Evolutionary conservation across 2,329 filamentous ascomycete genomes (phyloP).

Genomic region (Scorias spongiosa): DNA sequence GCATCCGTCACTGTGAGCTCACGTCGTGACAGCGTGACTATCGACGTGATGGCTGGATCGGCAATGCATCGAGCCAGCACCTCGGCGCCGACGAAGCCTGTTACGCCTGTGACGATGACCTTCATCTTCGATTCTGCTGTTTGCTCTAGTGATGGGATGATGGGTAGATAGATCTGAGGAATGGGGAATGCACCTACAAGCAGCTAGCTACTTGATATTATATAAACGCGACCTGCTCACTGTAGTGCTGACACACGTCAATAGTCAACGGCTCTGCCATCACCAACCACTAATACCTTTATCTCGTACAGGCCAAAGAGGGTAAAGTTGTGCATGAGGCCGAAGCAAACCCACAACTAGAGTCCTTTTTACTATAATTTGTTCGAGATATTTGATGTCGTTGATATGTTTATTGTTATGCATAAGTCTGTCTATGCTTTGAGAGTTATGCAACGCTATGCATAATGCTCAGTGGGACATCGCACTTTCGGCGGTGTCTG

Average conservation of each 20-base stretch:
- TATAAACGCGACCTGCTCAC: neutral
- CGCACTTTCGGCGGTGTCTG: too few species aligned
- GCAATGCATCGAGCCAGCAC: constrained; percentile 35
- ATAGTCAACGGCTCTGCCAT: neutral
- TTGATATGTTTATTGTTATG: too few species aligned
- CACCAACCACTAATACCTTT: neutral
- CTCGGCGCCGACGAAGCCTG: constrained; percentile 38
- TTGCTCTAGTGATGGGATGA: neutral
- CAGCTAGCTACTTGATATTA: neutral
- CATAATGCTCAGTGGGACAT: too few species aligned
- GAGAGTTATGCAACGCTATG: too few species aligned
- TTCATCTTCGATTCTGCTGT: constrained; percentile 30
- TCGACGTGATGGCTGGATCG: constrained; percentile 32
- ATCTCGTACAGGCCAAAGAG: neutral
- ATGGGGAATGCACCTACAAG: neutral
- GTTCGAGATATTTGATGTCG: too few species aligned
- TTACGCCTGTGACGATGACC: constrained; percentile 41
- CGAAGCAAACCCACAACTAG: too few species aligned
- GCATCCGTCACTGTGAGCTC: constrained; percentile 28
- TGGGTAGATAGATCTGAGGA: neutral
- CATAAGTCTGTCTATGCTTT: too few species aligned
- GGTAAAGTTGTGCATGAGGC: too few species aligned
- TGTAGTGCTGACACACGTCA: neutral
- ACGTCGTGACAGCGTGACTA: constrained; percentile 37
- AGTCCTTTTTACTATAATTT: too few species aligned